Conservation (phyloP, 768 basidiomycete species). For the Stropharia rugosoannulata region DNA sequence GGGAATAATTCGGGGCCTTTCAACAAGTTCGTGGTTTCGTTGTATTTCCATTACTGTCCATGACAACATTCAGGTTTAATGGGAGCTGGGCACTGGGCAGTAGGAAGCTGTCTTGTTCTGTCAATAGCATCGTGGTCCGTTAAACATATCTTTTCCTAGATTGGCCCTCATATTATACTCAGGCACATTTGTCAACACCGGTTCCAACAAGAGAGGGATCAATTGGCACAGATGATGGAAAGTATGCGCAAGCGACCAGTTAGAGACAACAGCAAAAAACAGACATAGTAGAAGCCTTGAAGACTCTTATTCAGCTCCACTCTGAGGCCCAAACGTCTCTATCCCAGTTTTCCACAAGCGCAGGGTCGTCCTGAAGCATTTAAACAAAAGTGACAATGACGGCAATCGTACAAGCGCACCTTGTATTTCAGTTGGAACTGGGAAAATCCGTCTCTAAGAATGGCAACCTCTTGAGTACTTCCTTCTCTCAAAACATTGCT, state of each 20-base stretch:
- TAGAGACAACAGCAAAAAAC: slow-evolving; percentile 30
- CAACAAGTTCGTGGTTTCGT: slow-evolving; percentile 48
- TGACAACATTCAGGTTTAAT: slow-evolving; percentile 44
- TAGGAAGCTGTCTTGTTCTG: slow-evolving; percentile 68
- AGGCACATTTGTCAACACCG: slow-evolving; percentile 69
- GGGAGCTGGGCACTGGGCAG: slow-evolving; percentile 76
- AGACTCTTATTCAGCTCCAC: slow-evolving; percentile 15
- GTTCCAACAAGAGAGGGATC: slow-evolving; percentile 50
- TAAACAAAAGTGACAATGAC: neutral
- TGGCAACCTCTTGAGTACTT: slow-evolving; percentile 51
- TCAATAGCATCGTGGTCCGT: slow-evolving; percentile 72
- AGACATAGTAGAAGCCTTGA: neutral
- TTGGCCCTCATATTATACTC: neutral
- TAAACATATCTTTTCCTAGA: neutral
- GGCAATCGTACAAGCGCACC: slow-evolving; percentile 30
- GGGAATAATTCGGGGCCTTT: slow-evolving; percentile 70
- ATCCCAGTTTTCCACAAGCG: slow-evolving; percentile 78
- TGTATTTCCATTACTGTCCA: neutral
- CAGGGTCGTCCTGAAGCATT: slow-evolving; percentile 54
- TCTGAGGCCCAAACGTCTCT: slow-evolving; percentile 58
- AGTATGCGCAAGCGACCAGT: slow-evolving; percentile 55
- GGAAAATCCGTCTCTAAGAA: slow-evolving; percentile 73
- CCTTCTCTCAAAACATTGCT: slow-evolving; percentile 41
- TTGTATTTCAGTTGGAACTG: slow-evolving; percentile 71
- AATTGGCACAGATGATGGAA: slow-evolving; percentile 57